Evolutionary conservation across 805 yeast species (phyloP), one percentile per base, ranked within the genome.

Genomic region (Debaryomyces maramus): DNA sequence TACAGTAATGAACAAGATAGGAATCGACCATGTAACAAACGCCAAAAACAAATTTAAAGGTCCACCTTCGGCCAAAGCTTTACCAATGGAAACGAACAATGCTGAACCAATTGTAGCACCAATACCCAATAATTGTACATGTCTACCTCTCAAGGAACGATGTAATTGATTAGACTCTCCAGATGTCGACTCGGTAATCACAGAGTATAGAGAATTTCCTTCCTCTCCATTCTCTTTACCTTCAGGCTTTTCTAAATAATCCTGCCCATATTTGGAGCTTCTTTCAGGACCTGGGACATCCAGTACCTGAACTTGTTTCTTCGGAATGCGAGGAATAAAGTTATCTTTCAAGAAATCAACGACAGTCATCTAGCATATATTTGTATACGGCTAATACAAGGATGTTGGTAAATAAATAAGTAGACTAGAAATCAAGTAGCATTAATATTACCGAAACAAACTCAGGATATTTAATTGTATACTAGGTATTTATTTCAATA

Each of bases 41-140:
- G 81, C 82, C 3, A 86, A 55, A n/a, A 87, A 60, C 33, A 86
- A 63, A 32, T 77, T 78, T 5, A 78, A 84, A 0, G 91, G 84
- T 1, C 95, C 95, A 36, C 85, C 89, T 32, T 73, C 68, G 21
- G 73, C 67, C 21, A 87, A 62, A 0, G 80, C 85, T 34, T 70
- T 61, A 10, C 89, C 89, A 40, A 84, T 82, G 18, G 87, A 76
- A 4, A 85, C 88, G 48, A 86, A 86, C 5, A 86, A 64, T 6
- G 86, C 91, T 1, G 91, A 83, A 28, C 95, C 95, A 47, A 86
- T 83, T 28, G 88, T 83, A 38, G 91, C 93, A 14, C 91, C 88
- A 17, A 87, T 81, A 9, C 88, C 85, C 45, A 87, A 80, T 38
- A 87, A 70, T 53, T 85, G 88, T 18, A 87, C 80, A 63, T 88